Evolutionary conservation across 2,329 filamentous ascomycete genomes (phyloP).

Genomic region (Aureobasidium melanogenum): DNA sequence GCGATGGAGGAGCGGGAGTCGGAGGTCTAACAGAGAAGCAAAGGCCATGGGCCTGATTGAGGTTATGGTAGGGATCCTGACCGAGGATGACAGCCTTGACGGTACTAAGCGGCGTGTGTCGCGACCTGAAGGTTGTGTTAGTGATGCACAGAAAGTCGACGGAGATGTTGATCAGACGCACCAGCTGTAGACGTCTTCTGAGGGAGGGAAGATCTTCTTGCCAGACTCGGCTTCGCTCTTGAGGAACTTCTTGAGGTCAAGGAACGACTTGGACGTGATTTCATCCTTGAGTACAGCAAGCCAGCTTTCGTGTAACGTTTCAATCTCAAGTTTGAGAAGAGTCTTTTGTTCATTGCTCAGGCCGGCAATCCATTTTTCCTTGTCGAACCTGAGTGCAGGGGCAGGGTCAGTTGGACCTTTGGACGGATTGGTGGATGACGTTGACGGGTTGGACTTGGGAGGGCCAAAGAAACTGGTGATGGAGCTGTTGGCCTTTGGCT

Average conservation of each 20-base stretch:
- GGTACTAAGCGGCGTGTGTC: slow-evolving; percentile 76
- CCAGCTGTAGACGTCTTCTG: slow-evolving; percentile 91
- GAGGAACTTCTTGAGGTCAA: slow-evolving; percentile 81
- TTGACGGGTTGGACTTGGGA: slow-evolving; percentile 43
- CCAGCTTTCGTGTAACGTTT: slow-evolving; percentile 88
- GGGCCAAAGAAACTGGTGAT: slow-evolving; percentile 85
- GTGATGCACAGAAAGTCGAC: neutral
- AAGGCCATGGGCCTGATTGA: slow-evolving; percentile 90
- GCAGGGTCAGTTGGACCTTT: slow-evolving; percentile 21
- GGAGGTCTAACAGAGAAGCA: slow-evolving; percentile 92
- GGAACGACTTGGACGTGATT: slow-evolving; percentile 66
- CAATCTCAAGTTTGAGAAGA: slow-evolving; percentile 79
- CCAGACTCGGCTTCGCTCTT: slow-evolving; percentile 64
- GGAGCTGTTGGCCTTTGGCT: slow-evolving; percentile 54
- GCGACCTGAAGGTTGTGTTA: slow-evolving; percentile 55
- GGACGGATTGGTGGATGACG: slow-evolving; percentile 23
- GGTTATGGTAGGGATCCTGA: slow-evolving; percentile 95
- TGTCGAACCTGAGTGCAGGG: slow-evolving; percentile 59
- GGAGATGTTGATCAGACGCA: slow-evolving; percentile 31
- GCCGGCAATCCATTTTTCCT: slow-evolving; percentile 76
- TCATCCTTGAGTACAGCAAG: slow-evolving; percentile 82
- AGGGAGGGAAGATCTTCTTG: slow-evolving; percentile 78
- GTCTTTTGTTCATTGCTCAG: slow-evolving; percentile 74
- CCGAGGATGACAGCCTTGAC: slow-evolving; percentile 92
- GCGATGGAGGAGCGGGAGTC: slow-evolving; percentile 76